phyloP scores from a whole-genome alignment of 768 basidiomycete genomes.

The Exidia glandulosa region DNA sequence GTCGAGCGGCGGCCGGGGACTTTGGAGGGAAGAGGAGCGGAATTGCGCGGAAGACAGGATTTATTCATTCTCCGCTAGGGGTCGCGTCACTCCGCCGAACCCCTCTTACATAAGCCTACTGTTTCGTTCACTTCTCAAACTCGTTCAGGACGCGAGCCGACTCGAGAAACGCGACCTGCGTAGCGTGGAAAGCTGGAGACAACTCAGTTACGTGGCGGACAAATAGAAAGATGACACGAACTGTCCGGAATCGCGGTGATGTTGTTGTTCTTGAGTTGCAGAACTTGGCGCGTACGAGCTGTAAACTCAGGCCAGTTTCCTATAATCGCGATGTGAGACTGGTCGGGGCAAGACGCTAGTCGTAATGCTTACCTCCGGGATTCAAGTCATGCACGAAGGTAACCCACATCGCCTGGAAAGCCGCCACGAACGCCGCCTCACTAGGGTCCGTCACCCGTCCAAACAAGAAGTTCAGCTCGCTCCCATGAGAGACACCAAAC shows the following conservation, averaged over 20 bases:
- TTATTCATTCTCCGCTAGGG: no score
- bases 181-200: conserved; percentile 29
- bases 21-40: not conserved
- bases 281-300: conserved; percentile 20
- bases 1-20: not conserved
- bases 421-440: no score
- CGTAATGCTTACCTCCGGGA: no score
- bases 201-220: not conserved
- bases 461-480: no score
- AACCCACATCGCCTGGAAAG: no score
- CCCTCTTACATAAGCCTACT: not conserved
- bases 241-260: conserved; percentile 45
- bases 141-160: conserved; percentile 28
- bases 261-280: conserved; percentile 43
- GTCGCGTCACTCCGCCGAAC: no score
- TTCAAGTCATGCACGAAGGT: no score
- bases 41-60: not conserved
- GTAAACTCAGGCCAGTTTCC: conserved; percentile 39
- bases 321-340: conserved; percentile 8
- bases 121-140: conserved; percentile 32
- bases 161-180: conserved; percentile 33
- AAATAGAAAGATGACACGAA: not conserved
- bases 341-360: not conserved
- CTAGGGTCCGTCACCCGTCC: no score
- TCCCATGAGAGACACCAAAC: no score